These are phyloP conservation scores for Didymella glomerata DNA, from an alignment of 2,329 filamentous ascomycete genomes.

Conservation along the genomic window DNA sequence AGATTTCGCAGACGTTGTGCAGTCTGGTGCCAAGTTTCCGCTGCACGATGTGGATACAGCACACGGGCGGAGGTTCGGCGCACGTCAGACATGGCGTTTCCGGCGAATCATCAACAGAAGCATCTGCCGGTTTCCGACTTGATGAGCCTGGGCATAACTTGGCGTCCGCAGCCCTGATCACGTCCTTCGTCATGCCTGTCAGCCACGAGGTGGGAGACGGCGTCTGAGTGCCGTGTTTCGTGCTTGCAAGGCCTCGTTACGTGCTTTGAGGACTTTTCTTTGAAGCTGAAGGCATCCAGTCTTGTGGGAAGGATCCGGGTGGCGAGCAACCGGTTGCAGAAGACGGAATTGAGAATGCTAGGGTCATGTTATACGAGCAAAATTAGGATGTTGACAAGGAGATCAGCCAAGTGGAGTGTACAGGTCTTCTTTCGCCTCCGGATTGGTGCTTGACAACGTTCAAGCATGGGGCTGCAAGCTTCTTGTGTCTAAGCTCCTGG, in stretches of 20 bases:
- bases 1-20: slow-evolving; percentile 2
- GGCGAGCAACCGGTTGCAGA: not conserved
- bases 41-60: slow-evolving; percentile 29
- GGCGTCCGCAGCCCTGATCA: slow-evolving; percentile 31
- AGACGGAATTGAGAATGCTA: not conserved
- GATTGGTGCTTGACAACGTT: slow-evolving; percentile 3
- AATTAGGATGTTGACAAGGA: not conserved
- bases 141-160: slow-evolving; percentile 39
- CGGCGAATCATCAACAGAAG: slow-evolving; percentile 29
- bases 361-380: not conserved
- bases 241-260: slow-evolving; percentile 17
- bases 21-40: slow-evolving; percentile 37
- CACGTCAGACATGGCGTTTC: slow-evolving; percentile 35
- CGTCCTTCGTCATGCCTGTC: slow-evolving; percentile 11
- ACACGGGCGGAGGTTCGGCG: slow-evolving; percentile 33
- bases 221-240: slow-evolving; percentile 6
- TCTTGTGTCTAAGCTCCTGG: not conserved
- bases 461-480: not conserved
- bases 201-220: slow-evolving; percentile 5
- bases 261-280: slow-evolving; percentile 4
- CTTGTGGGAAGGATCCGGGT: not conserved
- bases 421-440: slow-evolving; percentile 2
- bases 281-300: not conserved
- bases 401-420: slow-evolving; percentile 15
- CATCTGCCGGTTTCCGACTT: slow-evolving; percentile 38